Percentiles rank a stretch among this genome's conserved stretches.
These are phyloP conservation scores for Blastocystis sp. DNA, from an alignment of 352 stramenopile species.

Conservation along the genomic window DNA sequence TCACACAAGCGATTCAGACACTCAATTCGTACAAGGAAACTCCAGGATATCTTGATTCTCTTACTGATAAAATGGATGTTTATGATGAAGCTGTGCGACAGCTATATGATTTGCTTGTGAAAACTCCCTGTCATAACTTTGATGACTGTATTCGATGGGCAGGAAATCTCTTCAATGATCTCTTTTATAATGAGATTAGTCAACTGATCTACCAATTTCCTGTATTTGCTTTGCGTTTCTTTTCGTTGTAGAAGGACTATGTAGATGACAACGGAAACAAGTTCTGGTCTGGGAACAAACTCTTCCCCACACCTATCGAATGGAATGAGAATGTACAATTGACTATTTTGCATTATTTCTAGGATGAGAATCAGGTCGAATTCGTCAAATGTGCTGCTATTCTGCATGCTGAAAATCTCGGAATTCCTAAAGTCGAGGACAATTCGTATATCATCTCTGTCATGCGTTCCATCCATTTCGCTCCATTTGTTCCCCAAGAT, in stretches of 20 bases:
- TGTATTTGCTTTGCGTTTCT: background rate
- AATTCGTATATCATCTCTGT: background rate
- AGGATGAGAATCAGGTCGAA: constrained; percentile 69
- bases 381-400: constrained; percentile 90
- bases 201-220: constrained; percentile 98
- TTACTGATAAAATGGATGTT: constrained; percentile 10
- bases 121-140: constrained; percentile 70
- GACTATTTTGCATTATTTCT: constrained; percentile 66
- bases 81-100: constrained; percentile 15
- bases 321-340: constrained; percentile 84
- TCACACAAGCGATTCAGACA: constrained; percentile 91
- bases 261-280: constrained; percentile 86
- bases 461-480: background rate
- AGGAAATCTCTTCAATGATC: constrained; percentile 89
- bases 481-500: background rate
- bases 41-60: constrained; percentile 63
- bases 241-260: constrained; percentile 66
- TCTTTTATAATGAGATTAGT: constrained; percentile 95
- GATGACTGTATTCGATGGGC: constrained; percentile 94
- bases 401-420: constrained; percentile 76
- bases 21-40: constrained; percentile 84
- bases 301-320: constrained; percentile 82
- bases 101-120: constrained; percentile 4
- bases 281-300: constrained; percentile 96
- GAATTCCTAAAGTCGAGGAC: constrained; percentile 39